Evolutionary conservation across 2,329 filamentous ascomycete species (phyloP).

Genomic region (Beauveria medogensis): DNA sequence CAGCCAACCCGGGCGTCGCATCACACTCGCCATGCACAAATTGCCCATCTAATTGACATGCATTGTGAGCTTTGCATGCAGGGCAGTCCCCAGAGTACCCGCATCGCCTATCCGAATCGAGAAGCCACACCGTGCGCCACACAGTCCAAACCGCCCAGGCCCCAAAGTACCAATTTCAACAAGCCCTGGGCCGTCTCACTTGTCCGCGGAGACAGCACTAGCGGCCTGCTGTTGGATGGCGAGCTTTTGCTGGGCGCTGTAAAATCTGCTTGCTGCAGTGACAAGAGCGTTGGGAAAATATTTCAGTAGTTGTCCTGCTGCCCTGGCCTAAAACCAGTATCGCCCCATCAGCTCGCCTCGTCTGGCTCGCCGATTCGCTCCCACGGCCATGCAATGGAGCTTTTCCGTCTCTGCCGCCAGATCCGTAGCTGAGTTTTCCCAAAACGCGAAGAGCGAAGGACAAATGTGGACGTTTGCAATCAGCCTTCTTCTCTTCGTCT

Average conservation of each 20-base stretch:
- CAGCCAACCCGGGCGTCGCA: neutral
- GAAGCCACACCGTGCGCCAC: constrained; percentile 9
- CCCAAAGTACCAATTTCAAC: constrained; percentile 1
- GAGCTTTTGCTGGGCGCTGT: neutral
- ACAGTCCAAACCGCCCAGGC: constrained; percentile 1
- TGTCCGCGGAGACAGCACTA: constrained; percentile 2
- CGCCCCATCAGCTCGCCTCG: constrained; percentile 3
- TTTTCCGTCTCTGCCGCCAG: constrained; percentile 7
- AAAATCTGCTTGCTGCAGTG: neutral
- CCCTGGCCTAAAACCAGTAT: neutral
- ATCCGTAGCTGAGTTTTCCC: neutral
- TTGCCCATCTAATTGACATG: constrained; percentile 11
- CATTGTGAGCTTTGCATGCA: constrained; percentile 10
- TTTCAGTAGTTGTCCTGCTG: neutral
- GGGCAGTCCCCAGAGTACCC: constrained; percentile 4
- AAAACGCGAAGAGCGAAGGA: constrained; percentile 1
- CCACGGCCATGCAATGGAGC: neutral
- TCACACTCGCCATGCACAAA: neutral
- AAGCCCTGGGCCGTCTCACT: neutral
- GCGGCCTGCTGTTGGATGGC: neutral
- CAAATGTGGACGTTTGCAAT: neutral
- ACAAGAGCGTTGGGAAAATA: neutral
- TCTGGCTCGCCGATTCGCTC: constrained; percentile 5
- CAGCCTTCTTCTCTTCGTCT: neutral
- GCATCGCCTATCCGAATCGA: constrained; percentile 9